A percentile compares a stretch with the other conserved stretches of the same genome.
These are phyloP conservation scores for Ogataea minuta DNA, from an alignment of 805 yeast species.

Conservation along the genomic window DNA sequence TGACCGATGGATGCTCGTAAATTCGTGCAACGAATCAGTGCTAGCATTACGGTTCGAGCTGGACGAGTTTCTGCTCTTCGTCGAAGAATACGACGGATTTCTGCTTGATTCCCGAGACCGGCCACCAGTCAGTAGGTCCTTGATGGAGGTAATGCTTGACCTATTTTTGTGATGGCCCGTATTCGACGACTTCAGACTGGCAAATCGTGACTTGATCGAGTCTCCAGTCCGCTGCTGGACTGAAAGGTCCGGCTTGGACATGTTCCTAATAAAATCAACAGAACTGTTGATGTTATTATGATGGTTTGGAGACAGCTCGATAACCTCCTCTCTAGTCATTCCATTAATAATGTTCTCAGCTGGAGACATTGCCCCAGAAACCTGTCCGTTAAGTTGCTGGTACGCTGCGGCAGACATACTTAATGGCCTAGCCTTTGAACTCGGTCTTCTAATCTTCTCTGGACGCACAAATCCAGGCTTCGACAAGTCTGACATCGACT, in stretches of 20 bases:
- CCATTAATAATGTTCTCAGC: slow-evolving; percentile 31
- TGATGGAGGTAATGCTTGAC: slow-evolving; percentile 36
- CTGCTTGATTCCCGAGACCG: slow-evolving; percentile 26
- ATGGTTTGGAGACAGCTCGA: slow-evolving; percentile 33
- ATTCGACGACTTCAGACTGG: slow-evolving; percentile 18
- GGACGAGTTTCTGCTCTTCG: slow-evolving; percentile 19
- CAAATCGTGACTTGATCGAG: slow-evolving; percentile 20
- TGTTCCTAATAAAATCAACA: slow-evolving; percentile 37
- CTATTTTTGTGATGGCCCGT: slow-evolving; percentile 28
- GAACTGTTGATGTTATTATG: slow-evolving; percentile 34
- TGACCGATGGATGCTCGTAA: slow-evolving; percentile 12
- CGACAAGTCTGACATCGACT: slow-evolving; percentile 11
- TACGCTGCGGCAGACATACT: slow-evolving; percentile 36
- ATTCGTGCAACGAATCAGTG: slow-evolving; percentile 26
- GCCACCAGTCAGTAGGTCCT: slow-evolving; percentile 37
- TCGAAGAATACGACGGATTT: slow-evolving; percentile 20
- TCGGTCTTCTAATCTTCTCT: slow-evolving; percentile 1
- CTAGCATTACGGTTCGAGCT: slow-evolving; percentile 19
- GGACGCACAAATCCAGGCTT: slow-evolving; percentile 4
- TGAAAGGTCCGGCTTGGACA: slow-evolving; percentile 35
- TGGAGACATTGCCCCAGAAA: slow-evolving; percentile 16
- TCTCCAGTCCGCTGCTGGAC: slow-evolving; percentile 28
- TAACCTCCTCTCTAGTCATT: slow-evolving; percentile 33
- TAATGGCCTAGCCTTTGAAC: slow-evolving; percentile 30
- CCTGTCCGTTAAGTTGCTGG: slow-evolving; percentile 12